Evolutionary conservation across 306 rosid genomes (phyloP).

Genomic region (Trichosanthes cucumerina): DNA sequence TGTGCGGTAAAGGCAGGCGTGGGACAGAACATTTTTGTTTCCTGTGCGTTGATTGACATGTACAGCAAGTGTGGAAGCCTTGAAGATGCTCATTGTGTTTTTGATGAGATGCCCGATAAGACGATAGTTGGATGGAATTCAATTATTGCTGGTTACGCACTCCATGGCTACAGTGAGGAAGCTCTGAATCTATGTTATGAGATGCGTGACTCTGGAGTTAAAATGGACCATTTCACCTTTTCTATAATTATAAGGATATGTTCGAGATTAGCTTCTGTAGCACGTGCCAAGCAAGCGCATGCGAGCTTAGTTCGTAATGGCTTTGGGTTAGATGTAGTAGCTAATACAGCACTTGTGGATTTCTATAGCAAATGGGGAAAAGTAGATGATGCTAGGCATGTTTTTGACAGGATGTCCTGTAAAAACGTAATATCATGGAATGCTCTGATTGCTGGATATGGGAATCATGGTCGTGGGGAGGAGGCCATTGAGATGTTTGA

Average conservation of each 20-base stretch:
- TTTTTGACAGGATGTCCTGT: slow-evolving; percentile 56
- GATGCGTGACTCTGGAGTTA: slow-evolving; percentile 56
- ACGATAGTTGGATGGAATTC: slow-evolving; percentile 76
- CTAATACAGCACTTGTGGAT: slow-evolving; percentile 70
- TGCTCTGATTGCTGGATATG: slow-evolving; percentile 80
- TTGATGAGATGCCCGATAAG: slow-evolving; percentile 68
- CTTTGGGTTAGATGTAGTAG: slow-evolving; percentile 60
- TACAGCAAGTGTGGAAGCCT: slow-evolving; percentile 75
- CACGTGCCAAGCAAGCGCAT: slow-evolving; percentile 76
- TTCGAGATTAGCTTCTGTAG: slow-evolving; percentile 67
- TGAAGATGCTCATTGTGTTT: slow-evolving; percentile 67
- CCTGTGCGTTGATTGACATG: slow-evolving; percentile 80
- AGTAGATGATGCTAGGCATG: slow-evolving; percentile 62
- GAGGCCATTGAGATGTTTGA: slow-evolving; percentile 68
- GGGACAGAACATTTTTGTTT: slow-evolving; percentile 37
- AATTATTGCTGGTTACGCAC: slow-evolving; percentile 77
- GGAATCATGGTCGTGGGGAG: slow-evolving; percentile 66
- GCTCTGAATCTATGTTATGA: slow-evolving; percentile 54
- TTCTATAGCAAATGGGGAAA: slow-evolving; percentile 95
- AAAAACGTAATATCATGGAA: slow-evolving; percentile 80
- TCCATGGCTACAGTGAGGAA: slow-evolving; percentile 74
- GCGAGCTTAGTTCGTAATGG: slow-evolving; percentile 79
- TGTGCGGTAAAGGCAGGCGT: slow-evolving; percentile 68
- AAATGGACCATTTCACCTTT: slow-evolving; percentile 71
- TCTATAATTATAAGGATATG: slow-evolving; percentile 68